A percentile compares a stretch with the other conserved stretches of the same genome.
Conservation (phyloP, 257 asterid species). For the Eustoma russellianum region DNA sequence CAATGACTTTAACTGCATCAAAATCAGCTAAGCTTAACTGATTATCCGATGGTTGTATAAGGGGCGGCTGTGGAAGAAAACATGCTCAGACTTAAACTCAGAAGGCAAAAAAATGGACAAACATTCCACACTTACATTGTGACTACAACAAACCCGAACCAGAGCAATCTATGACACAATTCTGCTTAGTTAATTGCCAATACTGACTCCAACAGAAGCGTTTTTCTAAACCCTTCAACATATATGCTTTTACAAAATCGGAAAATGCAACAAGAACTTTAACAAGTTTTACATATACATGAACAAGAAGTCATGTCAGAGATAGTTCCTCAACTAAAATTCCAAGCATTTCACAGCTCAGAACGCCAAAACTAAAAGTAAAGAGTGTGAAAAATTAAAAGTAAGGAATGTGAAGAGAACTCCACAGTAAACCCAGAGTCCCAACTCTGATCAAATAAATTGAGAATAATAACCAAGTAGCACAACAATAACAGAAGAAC, state of each 20-base stretch:
- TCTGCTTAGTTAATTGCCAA: not conserved
- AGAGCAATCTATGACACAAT: not conserved
- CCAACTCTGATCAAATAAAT: no score
- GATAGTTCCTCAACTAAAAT: no score
- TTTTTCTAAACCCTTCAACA: no score
- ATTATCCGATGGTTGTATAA: conserved; percentile 79
- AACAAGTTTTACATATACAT: no score
- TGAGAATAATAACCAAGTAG: not conserved
- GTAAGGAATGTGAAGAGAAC: not conserved
- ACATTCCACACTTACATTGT: conserved; percentile 1
- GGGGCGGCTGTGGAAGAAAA: conserved; percentile 47
- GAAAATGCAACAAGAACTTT: no score
- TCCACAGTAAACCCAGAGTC: no score
- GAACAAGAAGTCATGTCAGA: no score
- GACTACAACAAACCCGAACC: not conserved
- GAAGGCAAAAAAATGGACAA: not conserved
- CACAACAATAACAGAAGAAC: not conserved
- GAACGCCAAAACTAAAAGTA: no score
- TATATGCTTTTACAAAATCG: no score
- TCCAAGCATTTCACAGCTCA: no score
- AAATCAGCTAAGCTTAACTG: conserved; percentile 94
- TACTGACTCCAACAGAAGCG: not conserved
- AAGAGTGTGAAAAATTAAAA: no score
- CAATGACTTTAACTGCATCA: conserved; percentile 87
- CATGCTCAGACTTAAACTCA: not conserved